Evolutionary conservation across 495 filamentous ascomycete genomes (phyloP), one percentile per base, ranked within the genome.

Genomic region (Lasiosphaeria hispida): DNA sequence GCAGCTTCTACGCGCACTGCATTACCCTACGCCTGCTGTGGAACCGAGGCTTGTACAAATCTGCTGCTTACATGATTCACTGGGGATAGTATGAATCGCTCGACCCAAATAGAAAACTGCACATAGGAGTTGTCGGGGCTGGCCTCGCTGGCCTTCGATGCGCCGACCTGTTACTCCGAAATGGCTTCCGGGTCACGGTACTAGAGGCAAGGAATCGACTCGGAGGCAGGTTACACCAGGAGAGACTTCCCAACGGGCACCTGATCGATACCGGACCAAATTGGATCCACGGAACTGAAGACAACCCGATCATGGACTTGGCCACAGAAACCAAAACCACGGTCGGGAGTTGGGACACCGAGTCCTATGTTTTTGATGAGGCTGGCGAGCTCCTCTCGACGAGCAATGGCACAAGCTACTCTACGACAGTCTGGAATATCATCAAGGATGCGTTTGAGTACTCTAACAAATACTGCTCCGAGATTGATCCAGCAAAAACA

Each of bases 211-310:
- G 93, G 54, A 77, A 92, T 73, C 81, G 94, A 33, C 71, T 96
- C 54, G 94, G 94, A 9, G 94, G 94, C 7, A 82, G 93, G 55
- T 83, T 96, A 72, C 72, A 74, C 47, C 81, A 83, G 61, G 64
- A 72, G 39, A 66, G 55, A n/a, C 65, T 83, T 0, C 71, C 77
- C 4, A 75, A 75, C 17, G 78, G 75, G 7, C 75, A 80, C 14
- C 57, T 78, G n/a, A 69, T 81, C 10, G 77, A 80, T 63, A 88
- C 90, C 17, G 93, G 93, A 6, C 87, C 93, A 7, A 97, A 97
- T 66, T 97, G 93, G 93, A 95, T 96, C 23, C 93, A 97, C 70
- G 94, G 94, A 37, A 87, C 88, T 0, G 80, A 85, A 1, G 73
- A 88, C 48, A 98, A 96, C 67, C 92, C 94, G 5, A 92, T 98